Evolutionary conservation across 352 stramenopile genomes (phyloP), one percentile per base, ranked within the genome.

Genomic region (Phytophthora citricola): DNA sequence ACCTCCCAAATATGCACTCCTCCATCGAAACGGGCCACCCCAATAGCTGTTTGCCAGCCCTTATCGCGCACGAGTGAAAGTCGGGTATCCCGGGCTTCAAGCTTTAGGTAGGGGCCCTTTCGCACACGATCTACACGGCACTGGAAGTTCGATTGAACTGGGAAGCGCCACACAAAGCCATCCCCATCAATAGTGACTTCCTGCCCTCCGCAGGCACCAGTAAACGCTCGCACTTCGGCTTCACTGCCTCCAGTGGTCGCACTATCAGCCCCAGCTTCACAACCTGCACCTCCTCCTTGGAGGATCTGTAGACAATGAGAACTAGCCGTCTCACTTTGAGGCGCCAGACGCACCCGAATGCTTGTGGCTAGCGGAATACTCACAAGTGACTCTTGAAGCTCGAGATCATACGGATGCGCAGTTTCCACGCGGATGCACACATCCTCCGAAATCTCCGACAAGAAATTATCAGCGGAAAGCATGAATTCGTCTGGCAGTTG

Each of bases 1-100:
- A 97, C 87, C 61, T 97, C 90, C 90, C 90, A 97, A 41, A 94
- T 93, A 55, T 97, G 87, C 4, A 96, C 59, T 5, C 89, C 90
- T 11, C 76, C 85, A 48, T 96, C 87, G 24, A 97, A 96, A 24
- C 89, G 83, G 1, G 90, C 91, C 10, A 95, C 82, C n/a, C 89
- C 88, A 32, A 97, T 95, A 10, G 76, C 88, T 4, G 84, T 93
- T 65, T 97, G 89, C 90, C 90, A 97, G 9, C 90, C 87, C 52
- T 97, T 97, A 58, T 97, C 88, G 11, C 91, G 76, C 20, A 87
- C 79, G 6, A 97, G 75, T 12, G 85, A 96, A 5, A 97, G 66
- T 5, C 85, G 69, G 9, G 92, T 96, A 59, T 96, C 89, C 34
- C 92, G 71, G 17, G 83, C 82, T 69, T 98, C 91, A 15, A 98